Evolutionary conservation across 768 basidiomycete species (phyloP), one percentile per base, ranked within the genome.

Genomic region (Lactarius tabidus): DNA sequence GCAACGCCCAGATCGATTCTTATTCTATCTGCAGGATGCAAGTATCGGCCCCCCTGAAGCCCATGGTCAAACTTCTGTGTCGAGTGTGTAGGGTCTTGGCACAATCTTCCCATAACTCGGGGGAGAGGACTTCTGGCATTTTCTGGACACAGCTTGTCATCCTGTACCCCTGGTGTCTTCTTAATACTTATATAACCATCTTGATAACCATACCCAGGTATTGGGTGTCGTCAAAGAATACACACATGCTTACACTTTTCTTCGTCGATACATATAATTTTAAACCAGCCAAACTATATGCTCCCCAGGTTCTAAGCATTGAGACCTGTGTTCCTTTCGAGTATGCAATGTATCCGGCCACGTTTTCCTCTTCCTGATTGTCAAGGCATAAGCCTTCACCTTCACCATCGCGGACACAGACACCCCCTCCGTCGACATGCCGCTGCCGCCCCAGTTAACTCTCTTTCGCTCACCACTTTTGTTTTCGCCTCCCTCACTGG

Each of bases 211-310:
- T 54, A 29, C 12, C 2, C 7, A 14, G n/a, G 51, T 12, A 4
- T 23, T 48, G 33, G 18, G 35, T 23, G 9, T 9, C 26, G 18
- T 18, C 8, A 58, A 1, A n/a, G 15, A 8, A 8, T 38, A 18
- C 3, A n/a, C 10, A 20, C 96, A 20, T 98, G 85, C 74, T 92
- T 87, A 0, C n/a, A n/a, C n/a, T n/a, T n/a, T 93, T 51, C 87
- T 85, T 14, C 81, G 85, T 6, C 87, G 87, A 14, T 84, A 82
- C 72, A 79, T 85, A 12, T 88, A 84, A 78, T 94, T 35, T 89
- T 0, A 86, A 93, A 70, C 83, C 88, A 70, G 51, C n/a, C n/a
- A n/a, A n/a, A 79, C 2, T 77, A 18, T 82, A 80, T 59, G 72
- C 80, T 0, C 80, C 82, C 4, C 82, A 82, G 29, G 79, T 91